Base-by-base conservation (phyloP, 441 rosid species). In the Viola pubescens region DNA sequence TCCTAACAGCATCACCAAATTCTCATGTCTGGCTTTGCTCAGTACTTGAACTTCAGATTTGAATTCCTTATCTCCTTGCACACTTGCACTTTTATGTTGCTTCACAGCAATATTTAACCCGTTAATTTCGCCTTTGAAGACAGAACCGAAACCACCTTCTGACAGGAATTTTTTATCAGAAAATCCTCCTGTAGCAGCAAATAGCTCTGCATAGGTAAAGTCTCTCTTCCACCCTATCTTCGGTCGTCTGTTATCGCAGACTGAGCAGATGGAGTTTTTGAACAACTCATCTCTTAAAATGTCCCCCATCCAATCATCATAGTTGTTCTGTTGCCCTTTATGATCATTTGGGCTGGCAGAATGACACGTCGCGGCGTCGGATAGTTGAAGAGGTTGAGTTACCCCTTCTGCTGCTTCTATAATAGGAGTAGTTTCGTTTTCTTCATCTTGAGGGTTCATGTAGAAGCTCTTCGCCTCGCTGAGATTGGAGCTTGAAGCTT, bases 1-100 rank as follows among this genome's bases (percentile, higher is more conserved):
- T 5, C 97, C 97, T 59, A 89, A 85, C 56, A 89, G 71, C 73
- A 82, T 82, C 53, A 85, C 71, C 59, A 89, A 62, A 69, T 87
- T 92, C 80, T 80, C 83, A 63, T 89, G 89, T 64, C 97, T 71
- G 52, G 84, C 96, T 75, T 89, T 75, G 7, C 89, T 92, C 52
- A 92, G 85, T 44, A 87, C 81, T 81, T 85, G 81, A 6, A 92
- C 89, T 73, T 92, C 98, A 12, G 83, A 87, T 46, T 79, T 77
- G 70, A 92, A 89, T 64, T 84, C 88, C 76, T 80, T 75, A 64
- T 92, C 98, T 42, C 85, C 91, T 72, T 87, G 90, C 75, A 75
- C 66, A 70, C 91, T 87, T 81, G 86, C 85, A 55, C 79, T 86
- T 76, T 92, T 89, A 73, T 85, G 66, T 64, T 90, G 85, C 86